Evolutionary conservation across 805 yeast genomes (phyloP).

Genomic region (Metschnikowia santaceciliae): DNA sequence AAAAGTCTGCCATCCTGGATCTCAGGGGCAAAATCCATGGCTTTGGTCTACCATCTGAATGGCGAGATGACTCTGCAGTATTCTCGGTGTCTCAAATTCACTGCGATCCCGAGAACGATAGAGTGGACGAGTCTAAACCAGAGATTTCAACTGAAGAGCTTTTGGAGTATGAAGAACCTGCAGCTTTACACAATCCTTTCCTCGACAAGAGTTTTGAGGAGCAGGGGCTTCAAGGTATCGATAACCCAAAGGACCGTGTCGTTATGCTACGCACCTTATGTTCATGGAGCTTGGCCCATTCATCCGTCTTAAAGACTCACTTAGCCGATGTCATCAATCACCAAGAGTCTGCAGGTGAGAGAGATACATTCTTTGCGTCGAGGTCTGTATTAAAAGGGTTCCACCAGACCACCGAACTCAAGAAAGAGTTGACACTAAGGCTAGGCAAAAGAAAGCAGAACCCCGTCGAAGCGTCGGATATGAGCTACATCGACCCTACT

Average conservation of each 20-base stretch:
- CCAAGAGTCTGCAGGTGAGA: constrained; percentile 38
- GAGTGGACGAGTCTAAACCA: constrained; percentile 25
- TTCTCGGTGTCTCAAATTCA: constrained; percentile 5
- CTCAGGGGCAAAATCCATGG: constrained; percentile 23
- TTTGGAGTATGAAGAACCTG: constrained; percentile 14
- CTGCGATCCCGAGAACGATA: constrained; percentile 9
- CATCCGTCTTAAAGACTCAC: constrained; percentile 26
- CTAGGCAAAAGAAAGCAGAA: constrained; percentile 27
- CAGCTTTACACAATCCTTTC: constrained; percentile 21
- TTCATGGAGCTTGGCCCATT: constrained; percentile 34
- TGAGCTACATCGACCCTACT: constrained; percentile 35
- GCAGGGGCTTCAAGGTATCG: constrained; percentile 30
- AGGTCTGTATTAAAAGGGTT: constrained; percentile 35
- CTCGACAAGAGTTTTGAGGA: constrained; percentile 26
- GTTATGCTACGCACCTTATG: constrained; percentile 33
- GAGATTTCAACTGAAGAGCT: constrained; percentile 15
- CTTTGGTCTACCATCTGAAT: constrained; percentile 38
- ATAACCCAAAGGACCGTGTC: constrained; percentile 31
- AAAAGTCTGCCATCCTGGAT: constrained; percentile 30
- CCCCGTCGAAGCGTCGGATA: constrained; percentile 1
- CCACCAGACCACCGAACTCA: constrained; percentile 27
- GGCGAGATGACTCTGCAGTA: constrained; percentile 26
- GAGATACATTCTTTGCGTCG: constrained; percentile 34
- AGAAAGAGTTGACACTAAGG: constrained; percentile 26
- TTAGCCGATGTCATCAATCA: constrained; percentile 23